Percentiles rank a stretch among this genome's conserved stretches.
phyloP scores from a whole-genome alignment of 148 eudicot genomes.

The Persicaria maculosa region DNA sequence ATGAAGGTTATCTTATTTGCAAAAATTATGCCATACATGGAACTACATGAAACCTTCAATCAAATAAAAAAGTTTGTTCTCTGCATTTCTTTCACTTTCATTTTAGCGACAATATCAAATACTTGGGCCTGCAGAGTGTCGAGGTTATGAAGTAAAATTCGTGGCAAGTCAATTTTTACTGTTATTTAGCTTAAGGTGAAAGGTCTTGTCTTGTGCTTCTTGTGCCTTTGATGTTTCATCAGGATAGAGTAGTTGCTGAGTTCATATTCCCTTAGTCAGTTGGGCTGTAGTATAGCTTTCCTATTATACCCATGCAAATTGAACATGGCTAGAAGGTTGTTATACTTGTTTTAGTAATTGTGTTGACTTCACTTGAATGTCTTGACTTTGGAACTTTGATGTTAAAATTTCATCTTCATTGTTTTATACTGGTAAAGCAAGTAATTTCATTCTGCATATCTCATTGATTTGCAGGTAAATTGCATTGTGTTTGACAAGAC shows the following conservation, averaged over 20 bases:
- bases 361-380: neutral
- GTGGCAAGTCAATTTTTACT: neutral
- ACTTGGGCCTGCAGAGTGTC: neutral
- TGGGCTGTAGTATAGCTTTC: no score
- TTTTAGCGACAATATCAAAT: neutral
- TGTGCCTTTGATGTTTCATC: neutral
- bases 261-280: neutral
- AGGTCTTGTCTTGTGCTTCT: neutral
- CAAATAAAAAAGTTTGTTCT: neutral
- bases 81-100: neutral
- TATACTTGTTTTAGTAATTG: neutral
- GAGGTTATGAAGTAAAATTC: neutral
- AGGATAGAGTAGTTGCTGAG: neutral
- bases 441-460: neutral
- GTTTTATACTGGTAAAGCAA: no score
- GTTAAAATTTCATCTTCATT: no score
- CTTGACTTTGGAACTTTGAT: neutral
- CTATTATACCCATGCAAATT: neutral
- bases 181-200: neutral
- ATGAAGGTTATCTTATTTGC: neutral
- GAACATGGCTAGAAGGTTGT: neutral
- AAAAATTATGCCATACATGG: neutral
- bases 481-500: constrained; percentile 99
- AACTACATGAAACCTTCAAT: no score
- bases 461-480: constrained; percentile 46